Evolutionary conservation across 2,329 filamentous ascomycete species (phyloP), one percentile per base, ranked within the genome.

Genomic region (Geosmithia flava): DNA sequence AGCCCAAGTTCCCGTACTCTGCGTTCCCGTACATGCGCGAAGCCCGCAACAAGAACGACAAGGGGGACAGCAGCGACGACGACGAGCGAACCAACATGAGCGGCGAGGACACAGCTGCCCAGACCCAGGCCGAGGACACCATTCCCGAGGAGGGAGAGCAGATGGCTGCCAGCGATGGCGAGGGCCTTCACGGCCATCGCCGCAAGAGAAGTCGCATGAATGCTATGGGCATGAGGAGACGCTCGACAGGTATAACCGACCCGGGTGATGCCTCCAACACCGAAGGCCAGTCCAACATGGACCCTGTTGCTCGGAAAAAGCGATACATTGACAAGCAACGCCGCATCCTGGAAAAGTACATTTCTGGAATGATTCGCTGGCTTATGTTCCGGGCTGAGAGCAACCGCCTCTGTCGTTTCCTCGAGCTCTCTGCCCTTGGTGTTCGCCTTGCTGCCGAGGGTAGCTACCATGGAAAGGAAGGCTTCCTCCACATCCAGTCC

Each of bases 381-480:
- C 80, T 98, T 57, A 97, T 98, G 66, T 98, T 98, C 68, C 81
- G 91, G 44, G 83, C 93, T 7, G 91, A 97, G 64, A 96, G 89
- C 67, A 97, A 96, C 59, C 81, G 93, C 10, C 72, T 98, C 3
- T 98, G 93, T 68, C 93, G 94, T 54, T 98, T 98, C 62, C 71
- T 98, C 2, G 93, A 98, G 62, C 72, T 98, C 8, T 98, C 93
- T 19, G 91, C 94, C 1, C 74, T 98, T 5, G 93, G 93, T 20
- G 89, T 98, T 46, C 83, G 94, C 45, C 77, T 98, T 46, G 93
- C 93, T 20, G 89, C 91, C 0, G 94, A 98, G 65, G 90, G 89
- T 27, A 95, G 90, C 57, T 97, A 96, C 58, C 93, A 98, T 60
- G 94, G 93, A 50, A 98, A 98, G 64, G 94, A 98, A 66, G 94